phyloP scores from a whole-genome alignment of 768 basidiomycete species.

The Rhizopogon vinicolor region DNA sequence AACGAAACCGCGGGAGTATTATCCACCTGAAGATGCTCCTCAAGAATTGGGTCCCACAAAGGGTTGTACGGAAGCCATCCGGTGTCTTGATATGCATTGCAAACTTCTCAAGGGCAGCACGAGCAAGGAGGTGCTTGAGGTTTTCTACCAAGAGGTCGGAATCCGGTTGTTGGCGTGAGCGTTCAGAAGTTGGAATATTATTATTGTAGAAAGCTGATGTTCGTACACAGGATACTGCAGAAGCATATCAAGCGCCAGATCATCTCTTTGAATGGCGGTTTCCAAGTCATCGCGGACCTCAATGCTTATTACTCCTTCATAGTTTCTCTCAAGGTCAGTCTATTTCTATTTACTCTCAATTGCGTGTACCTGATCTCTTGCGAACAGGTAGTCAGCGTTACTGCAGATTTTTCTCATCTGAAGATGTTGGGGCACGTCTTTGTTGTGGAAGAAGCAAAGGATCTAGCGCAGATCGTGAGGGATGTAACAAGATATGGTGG shows the following conservation, averaged over 20 bases:
- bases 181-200: slow-evolving; percentile 21
- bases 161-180: slow-evolving; percentile 80
- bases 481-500: slow-evolving; percentile 97
- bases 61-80: slow-evolving; percentile 87
- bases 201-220: background rate
- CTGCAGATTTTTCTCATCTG: slow-evolving; percentile 86
- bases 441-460: slow-evolving; percentile 93
- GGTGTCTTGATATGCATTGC: slow-evolving; percentile 87
- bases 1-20: slow-evolving; percentile 86
- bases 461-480: slow-evolving; percentile 91
- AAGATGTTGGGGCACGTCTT: slow-evolving; percentile 98
- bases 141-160: slow-evolving; percentile 97
- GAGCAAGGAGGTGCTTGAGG: slow-evolving; percentile 93
- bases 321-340: slow-evolving; percentile 67
- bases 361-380: background rate
- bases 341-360: background rate
- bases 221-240: slow-evolving; percentile 69
- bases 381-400: slow-evolving; percentile 68
- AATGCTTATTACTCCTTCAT: slow-evolving; percentile 93
- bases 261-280: slow-evolving; percentile 89
- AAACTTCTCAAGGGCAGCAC: slow-evolving; percentile 89
- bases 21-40: slow-evolving; percentile 74
- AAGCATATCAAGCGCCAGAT: slow-evolving; percentile 98
- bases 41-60: slow-evolving; percentile 83
- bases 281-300: slow-evolving; percentile 93